Conservation (phyloP, 2,329 filamentous ascomycete genomes). For the Nothopassalora personata region DNA sequence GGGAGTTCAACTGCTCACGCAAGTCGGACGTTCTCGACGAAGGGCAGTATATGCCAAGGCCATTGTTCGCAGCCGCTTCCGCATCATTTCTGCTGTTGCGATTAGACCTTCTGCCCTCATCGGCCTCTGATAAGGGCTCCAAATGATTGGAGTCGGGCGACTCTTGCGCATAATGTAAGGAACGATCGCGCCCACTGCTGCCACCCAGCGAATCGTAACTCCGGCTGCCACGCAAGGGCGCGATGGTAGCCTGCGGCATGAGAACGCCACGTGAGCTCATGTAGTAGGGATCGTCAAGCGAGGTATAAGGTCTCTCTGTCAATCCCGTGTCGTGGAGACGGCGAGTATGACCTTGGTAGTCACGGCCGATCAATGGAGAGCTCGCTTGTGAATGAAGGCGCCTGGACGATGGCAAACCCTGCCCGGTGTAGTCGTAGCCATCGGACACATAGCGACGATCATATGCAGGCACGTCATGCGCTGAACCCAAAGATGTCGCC, state of each 20-base stretch:
- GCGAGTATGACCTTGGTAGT: conserved; percentile 49
- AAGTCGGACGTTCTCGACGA: conserved; percentile 68
- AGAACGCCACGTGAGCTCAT: conserved; percentile 6
- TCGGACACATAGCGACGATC: conserved; percentile 18
- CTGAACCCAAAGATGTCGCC: conserved; percentile 31
- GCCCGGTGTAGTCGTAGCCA: conserved; percentile 15
- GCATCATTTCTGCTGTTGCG: conserved; percentile 12
- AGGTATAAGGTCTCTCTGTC: conserved; percentile 30
- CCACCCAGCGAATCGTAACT: conserved; percentile 25
- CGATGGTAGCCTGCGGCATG: conserved; percentile 6
- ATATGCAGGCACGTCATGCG: conserved; percentile 14
- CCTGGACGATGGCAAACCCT: conserved; percentile 14
- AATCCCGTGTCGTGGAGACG: conserved; percentile 59
- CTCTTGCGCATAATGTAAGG: conserved; percentile 29
- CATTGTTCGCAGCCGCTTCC: conserved; percentile 14
- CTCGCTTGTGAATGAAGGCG: conserved; percentile 27
- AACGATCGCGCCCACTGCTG: conserved; percentile 17
- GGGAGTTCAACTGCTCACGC: conserved; percentile 76
- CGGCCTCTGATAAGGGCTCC: conserved; percentile 41
- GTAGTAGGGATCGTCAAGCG: conserved; percentile 16
- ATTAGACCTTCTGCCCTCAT: conserved; percentile 18
- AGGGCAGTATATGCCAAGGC: conserved; percentile 53
- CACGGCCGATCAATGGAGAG: conserved; percentile 26
- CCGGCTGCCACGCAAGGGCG: conserved; percentile 26
- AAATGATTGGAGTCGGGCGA: conserved; percentile 37